These are phyloP conservation scores for Phytophthora europaea DNA, from an alignment of 352 stramenopile genomes.

Conservation along the genomic window DNA sequence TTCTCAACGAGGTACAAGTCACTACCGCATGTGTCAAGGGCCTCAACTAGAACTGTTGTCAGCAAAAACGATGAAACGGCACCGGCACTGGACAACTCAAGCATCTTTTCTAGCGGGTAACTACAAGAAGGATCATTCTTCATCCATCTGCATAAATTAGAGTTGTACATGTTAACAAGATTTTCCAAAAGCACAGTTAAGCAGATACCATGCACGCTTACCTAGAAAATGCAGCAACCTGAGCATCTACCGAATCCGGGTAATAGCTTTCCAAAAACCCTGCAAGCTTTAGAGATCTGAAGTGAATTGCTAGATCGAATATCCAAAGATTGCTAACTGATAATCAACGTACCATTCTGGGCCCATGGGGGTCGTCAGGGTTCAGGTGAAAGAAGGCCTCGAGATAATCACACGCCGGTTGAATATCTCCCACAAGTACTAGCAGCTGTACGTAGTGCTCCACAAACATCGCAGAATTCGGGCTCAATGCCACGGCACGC, in stretches of 20 bases:
- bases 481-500: constrained; percentile 66
- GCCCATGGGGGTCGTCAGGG: constrained; percentile 62
- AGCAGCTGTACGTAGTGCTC: constrained; percentile 83
- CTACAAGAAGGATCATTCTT: constrained; percentile 59
- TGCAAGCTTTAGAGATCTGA: constrained; percentile 34
- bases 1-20: constrained; percentile 59
- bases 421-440: constrained; percentile 66
- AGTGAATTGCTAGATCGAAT: constrained; percentile 18
- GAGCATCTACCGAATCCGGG: constrained; percentile 53
- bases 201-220: constrained; percentile 7
- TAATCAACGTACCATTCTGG: constrained; percentile 69
- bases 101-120: constrained; percentile 61
- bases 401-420: constrained; percentile 73
- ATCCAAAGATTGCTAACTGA: neutral
- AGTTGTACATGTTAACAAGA: constrained; percentile 13
- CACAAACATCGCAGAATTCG: constrained; percentile 68
- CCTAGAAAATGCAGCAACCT: constrained; percentile 47
- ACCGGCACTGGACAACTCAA: constrained; percentile 54
- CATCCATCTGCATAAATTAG: constrained; percentile 51
- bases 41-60: constrained; percentile 49
- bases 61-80: constrained; percentile 48
- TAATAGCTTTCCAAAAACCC: constrained; percentile 59
- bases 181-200: neutral
- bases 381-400: constrained; percentile 79
- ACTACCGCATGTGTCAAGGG: constrained; percentile 67